Percentiles rank a stretch among this genome's conserved stretches.
Evolutionary conservation across 805 yeast genomes (phyloP).

Genomic region (Teunomyces tritomae): DNA sequence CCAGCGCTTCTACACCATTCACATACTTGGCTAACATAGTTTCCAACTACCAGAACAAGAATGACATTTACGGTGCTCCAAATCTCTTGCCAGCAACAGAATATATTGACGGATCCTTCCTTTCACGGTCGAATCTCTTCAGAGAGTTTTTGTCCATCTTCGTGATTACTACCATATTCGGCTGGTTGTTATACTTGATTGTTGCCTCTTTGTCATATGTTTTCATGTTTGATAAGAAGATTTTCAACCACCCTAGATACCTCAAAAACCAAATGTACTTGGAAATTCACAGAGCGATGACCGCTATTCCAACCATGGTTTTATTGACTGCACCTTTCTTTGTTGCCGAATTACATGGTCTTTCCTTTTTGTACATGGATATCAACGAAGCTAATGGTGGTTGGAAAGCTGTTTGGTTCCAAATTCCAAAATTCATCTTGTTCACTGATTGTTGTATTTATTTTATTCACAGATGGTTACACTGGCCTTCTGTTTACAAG

Average conservation of each 20-base stretch:
- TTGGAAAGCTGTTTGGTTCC: conserved; percentile 59
- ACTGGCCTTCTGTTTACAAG: conserved; percentile 89
- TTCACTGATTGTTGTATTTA: conserved; percentile 95
- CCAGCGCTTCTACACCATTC: conserved; percentile 12
- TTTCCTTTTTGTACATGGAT: conserved; percentile 71
- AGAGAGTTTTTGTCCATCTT: conserved; percentile 72
- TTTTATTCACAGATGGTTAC: conserved; percentile 87
- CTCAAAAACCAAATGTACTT: conserved; percentile 87
- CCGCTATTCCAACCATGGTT: conserved; percentile 90
- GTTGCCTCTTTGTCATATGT: conserved; percentile 77
- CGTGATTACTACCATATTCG: conserved; percentile 72
- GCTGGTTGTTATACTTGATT: conserved; percentile 74
- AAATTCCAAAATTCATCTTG: conserved; percentile 76
- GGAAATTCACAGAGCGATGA: conserved; percentile 74
- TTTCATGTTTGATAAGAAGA: conserved; percentile 80
- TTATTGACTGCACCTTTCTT: conserved; percentile 87
- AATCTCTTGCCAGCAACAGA: conserved; percentile 52
- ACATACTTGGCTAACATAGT: conserved; percentile 13
- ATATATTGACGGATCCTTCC: conserved; percentile 61
- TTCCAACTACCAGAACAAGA: conserved; percentile 24
- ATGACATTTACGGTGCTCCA: conserved; percentile 63
- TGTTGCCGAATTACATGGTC: conserved; percentile 76
- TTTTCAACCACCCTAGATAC: conserved; percentile 94
- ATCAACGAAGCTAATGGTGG: conserved; percentile 65
- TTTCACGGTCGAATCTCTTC: conserved; percentile 67